These are phyloP conservation scores for Starmerella stigmatis DNA, from an alignment of 805 yeast genomes.

Conservation along the genomic window DNA sequence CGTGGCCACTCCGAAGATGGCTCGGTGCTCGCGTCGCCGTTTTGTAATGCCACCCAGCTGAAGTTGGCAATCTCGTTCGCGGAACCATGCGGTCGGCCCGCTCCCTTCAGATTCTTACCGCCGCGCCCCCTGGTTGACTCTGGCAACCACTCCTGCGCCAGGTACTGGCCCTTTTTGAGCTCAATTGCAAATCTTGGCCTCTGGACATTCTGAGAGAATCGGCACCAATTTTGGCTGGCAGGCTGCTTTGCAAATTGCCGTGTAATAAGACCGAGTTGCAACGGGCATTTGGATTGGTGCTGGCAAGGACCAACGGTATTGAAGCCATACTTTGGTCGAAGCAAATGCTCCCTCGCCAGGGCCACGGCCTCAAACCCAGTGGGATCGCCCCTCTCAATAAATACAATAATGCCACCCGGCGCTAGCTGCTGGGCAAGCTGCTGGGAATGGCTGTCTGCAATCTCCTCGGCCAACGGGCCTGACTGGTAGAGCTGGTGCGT, in stretches of 20 bases:
- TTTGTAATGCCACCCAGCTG: conserved; percentile 60
- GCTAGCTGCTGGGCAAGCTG: conserved; percentile 48
- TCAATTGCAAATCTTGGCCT: conserved; percentile 77
- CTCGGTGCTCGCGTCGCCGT: too few species aligned
- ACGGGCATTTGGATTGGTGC: conserved; percentile 77
- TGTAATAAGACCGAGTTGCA: conserved; percentile 62
- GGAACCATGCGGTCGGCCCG: conserved; percentile 67
- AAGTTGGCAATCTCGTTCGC: conserved; percentile 62
- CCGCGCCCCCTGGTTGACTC: conserved; percentile 40
- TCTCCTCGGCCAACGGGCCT: conserved; percentile 52
- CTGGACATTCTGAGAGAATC: conserved; percentile 56
- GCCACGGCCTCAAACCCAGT: conserved; percentile 81
- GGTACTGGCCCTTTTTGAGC: conserved; percentile 65
- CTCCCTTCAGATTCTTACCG: conserved; percentile 45
- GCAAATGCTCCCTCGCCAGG: conserved; percentile 76
- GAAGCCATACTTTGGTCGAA: conserved; percentile 55
- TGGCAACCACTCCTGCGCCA: conserved; percentile 63
- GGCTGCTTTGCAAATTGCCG: conserved; percentile 35
- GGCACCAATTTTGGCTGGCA: conserved; percentile 60
- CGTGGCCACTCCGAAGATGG: conserved; percentile 63
- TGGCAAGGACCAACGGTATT: conserved; percentile 80
- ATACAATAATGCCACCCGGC: conserved; percentile 69
- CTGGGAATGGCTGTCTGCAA: conserved; percentile 59
- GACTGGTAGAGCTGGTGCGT: conserved; percentile 64
- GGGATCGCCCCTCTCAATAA: conserved; percentile 84